A percentile compares a stretch with the other conserved stretches of the same genome.
These are phyloP conservation scores for Microsporum ferrugineum DNA, from an alignment of 2,329 filamentous ascomycete genomes.

Conservation along the genomic window DNA sequence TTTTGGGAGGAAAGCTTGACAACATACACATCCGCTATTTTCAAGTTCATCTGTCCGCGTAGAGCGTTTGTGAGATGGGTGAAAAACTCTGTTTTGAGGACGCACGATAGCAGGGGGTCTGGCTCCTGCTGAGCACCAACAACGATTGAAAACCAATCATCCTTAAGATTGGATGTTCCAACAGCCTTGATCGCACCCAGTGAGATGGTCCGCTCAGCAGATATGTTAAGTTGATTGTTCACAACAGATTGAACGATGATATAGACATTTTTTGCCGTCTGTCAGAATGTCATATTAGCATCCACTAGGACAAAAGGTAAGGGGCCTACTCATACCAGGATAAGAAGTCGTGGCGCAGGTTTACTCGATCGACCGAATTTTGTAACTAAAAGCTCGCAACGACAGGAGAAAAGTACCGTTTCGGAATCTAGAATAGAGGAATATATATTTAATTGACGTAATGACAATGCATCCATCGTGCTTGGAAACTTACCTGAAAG, in stretches of 20 bases:
- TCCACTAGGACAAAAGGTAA: neutral
- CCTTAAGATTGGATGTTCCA: constrained; percentile 65
- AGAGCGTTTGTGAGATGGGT: constrained; percentile 76
- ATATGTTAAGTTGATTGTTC: constrained; percentile 70
- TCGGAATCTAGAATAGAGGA: constrained; percentile 41
- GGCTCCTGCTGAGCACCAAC: constrained; percentile 82
- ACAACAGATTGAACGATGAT: constrained; percentile 74
- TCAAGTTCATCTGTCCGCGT: constrained; percentile 68
- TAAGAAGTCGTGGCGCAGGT: constrained; percentile 68
- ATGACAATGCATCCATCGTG: neutral
- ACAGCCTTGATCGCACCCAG: constrained; percentile 83
- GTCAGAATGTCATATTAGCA: constrained; percentile 13
- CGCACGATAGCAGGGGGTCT: constrained; percentile 83
- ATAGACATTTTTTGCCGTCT: constrained; percentile 75
- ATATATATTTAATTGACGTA: neutral
- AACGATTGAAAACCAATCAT: constrained; percentile 94
- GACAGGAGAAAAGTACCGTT: constrained; percentile 74
- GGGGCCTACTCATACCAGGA: constrained; percentile 44
- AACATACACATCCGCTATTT: constrained; percentile 58
- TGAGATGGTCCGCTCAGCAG: constrained; percentile 68
- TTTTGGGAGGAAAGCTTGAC: neutral
- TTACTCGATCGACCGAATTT: constrained; percentile 97
- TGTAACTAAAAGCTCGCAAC: constrained; percentile 77
- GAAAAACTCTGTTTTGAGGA: constrained; percentile 96
- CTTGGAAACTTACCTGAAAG: constrained; percentile 46